Conservation (phyloP, 169 alveolate genomes). For the Plasmodium malariae region DNA sequence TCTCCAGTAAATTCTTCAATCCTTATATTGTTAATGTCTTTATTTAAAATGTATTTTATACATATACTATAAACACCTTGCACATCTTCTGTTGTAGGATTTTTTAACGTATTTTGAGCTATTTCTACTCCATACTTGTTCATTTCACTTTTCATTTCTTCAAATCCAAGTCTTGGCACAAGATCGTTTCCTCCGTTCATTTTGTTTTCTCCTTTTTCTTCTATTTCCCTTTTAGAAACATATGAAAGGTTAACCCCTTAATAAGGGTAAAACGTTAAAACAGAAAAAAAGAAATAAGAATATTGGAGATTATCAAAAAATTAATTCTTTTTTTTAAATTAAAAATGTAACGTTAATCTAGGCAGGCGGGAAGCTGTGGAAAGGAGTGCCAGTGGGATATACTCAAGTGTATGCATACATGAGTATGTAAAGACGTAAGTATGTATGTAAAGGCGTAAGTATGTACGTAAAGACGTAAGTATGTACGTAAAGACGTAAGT, state of each 20-base stretch:
- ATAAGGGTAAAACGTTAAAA: background rate
- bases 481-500: no score
- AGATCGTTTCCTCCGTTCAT: constrained; percentile 34
- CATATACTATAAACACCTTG: constrained; percentile 76
- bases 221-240: no score
- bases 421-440: no score
- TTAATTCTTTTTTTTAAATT: background rate
- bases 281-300: background rate
- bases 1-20: constrained; percentile 76
- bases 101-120: constrained; percentile 45
- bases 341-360: background rate
- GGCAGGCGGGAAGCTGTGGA: background rate
- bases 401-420: no score
- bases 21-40: constrained; percentile 72
- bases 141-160: constrained; percentile 70
- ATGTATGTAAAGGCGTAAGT: no score
- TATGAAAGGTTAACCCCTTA: background rate
- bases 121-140: constrained; percentile 71
- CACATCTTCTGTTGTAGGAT: constrained; percentile 73
- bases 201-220: background rate
- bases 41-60: constrained; percentile 71
- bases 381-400: no score
- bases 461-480: no score
- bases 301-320: background rate
- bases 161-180: constrained; percentile 45